These are phyloP conservation scores for Lactarius tabidus DNA, from an alignment of 768 basidiomycete genomes.

Conservation along the genomic window DNA sequence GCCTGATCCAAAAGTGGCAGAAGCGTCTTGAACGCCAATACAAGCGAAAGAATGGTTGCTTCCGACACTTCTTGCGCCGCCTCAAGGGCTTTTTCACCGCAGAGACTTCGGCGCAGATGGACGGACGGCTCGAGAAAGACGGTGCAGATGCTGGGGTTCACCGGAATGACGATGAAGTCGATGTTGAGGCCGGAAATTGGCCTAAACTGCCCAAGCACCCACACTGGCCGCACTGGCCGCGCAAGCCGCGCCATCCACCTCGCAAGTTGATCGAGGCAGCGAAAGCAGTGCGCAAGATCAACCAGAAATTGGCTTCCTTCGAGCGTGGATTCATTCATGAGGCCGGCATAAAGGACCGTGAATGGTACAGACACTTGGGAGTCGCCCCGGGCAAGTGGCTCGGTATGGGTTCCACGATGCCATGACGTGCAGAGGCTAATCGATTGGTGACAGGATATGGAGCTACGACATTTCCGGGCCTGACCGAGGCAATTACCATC, in stretches of 20 bases:
- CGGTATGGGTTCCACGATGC: slow-evolving; percentile 41
- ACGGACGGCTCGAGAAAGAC: not conserved
- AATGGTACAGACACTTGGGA: slow-evolving; percentile 84
- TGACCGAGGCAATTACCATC: slow-evolving; percentile 71
- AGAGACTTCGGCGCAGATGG: not conserved
- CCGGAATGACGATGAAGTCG: not conserved
- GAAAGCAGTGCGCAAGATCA: slow-evolving; percentile 53
- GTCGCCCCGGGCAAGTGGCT: slow-evolving; percentile 87
- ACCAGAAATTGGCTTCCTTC: slow-evolving; percentile 64
- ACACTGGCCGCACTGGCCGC: slow-evolving; percentile 18
- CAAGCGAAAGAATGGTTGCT: not conserved
- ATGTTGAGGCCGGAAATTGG: not conserved
- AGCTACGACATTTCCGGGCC: slow-evolving; percentile 76
- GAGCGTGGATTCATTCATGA: slow-evolving; percentile 79
- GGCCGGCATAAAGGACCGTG: slow-evolving; percentile 70
- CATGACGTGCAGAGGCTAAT: not conserved
- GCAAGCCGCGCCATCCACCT: slow-evolving; percentile 24
- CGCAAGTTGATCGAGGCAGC: slow-evolving; percentile 52
- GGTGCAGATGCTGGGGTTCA: not conserved
- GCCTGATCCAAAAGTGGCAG: slow-evolving; percentile 9
- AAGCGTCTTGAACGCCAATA: not conserved
- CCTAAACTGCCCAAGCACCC: slow-evolving; percentile 13
- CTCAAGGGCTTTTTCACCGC: not conserved
- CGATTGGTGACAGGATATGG: slow-evolving; percentile 56
- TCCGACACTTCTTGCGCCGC: not conserved